Evolutionary conservation across 2,329 filamentous ascomycete species (phyloP), one percentile per base, ranked within the genome.

Genomic region (Aspergillus nomiae): DNA sequence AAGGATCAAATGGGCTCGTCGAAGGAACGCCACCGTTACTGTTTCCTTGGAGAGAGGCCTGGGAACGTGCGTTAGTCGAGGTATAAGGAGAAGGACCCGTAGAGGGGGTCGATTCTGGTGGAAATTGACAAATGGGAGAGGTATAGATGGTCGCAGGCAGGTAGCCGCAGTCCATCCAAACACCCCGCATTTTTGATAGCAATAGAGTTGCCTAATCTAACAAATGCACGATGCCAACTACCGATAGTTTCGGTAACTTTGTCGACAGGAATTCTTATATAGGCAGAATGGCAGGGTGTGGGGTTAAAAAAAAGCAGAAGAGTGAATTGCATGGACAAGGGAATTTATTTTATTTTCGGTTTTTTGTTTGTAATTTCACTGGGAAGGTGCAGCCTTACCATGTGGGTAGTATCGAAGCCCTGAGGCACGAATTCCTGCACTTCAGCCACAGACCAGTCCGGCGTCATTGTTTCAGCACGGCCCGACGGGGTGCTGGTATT

Each of bases 1-100:
- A 92, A 3, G 89, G 87, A 74, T 92, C 89, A 69, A 83, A 90
- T 7, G 82, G 75, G 46, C 81, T 71, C n/a, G 77, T 76, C n/a
- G 78, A 73, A 36, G 87, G 83, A 51, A 86, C 78, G 4, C 77
- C 72, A 14, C 82, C 74, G 56, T 84, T 86, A 67, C 86, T 86
- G 55, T 83, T 78, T 19, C 74, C 77, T 65, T 79, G 76, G 14
- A 80, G 66, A 58, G 74, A 65, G 38, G 73, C 68, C 76, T 80
- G 69, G 2, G 36, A 45, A 54, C 30, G 57, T 7, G 41, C 19
- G 54, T 73, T 60, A 76, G 73, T 57, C 45, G 56, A 34, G 48
- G 46, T 26, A 59, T 63, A 55, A 51, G 38, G 57, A 54, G 61
- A 50, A n/a, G n/a, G 34, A 11, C 3, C 21, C 28, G 28, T 16